Evolutionary conservation across 441 rosid species (phyloP).

Genomic region (Melastoma candidum): DNA sequence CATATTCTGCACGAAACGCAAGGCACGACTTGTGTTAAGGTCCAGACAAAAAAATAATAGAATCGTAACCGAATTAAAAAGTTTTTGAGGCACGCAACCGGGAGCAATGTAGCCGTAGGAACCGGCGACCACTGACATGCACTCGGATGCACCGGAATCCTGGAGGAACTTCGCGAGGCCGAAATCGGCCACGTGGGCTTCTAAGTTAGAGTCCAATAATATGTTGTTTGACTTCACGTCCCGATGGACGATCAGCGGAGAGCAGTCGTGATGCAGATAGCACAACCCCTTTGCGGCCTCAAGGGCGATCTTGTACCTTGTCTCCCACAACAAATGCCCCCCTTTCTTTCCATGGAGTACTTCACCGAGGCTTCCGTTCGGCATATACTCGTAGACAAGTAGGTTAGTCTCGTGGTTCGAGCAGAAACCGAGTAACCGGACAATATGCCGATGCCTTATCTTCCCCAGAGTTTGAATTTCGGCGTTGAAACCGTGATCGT

Average conservation of each 20-base stretch:
- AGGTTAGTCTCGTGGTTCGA: conserved; percentile 59
- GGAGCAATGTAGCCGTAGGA: conserved; percentile 87
- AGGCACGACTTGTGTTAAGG: too few species aligned
- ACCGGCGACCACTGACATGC: conserved; percentile 82
- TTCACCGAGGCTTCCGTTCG: conserved; percentile 73
- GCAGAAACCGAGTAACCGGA: conserved; percentile 51
- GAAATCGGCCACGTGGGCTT: conserved; percentile 88
- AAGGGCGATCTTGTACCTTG: conserved; percentile 52
- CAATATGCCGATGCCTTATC: conserved; percentile 69
- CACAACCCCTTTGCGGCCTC: conserved; percentile 78
- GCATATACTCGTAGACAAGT: conserved; percentile 74
- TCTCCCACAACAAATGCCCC: conserved; percentile 49
- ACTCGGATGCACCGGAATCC: conserved; percentile 52
- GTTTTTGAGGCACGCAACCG: conserved; percentile 24
- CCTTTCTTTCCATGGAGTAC: conserved; percentile 68
- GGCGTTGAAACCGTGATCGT: conserved; percentile 69
- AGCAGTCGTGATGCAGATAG: conserved; percentile 73
- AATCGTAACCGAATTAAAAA: too few species aligned
- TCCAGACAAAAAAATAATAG: too few species aligned
- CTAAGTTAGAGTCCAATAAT: conserved; percentile 55
- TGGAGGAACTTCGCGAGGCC: conserved; percentile 63
- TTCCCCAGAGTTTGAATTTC: conserved; percentile 69
- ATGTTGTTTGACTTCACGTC: conserved; percentile 88
- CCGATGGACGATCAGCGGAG: conserved; percentile 49
- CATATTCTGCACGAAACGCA: conserved; percentile 44